phyloP scores from a whole-genome alignment of 23 red algal genomes.

The Gracilaria domingensis region DNA sequence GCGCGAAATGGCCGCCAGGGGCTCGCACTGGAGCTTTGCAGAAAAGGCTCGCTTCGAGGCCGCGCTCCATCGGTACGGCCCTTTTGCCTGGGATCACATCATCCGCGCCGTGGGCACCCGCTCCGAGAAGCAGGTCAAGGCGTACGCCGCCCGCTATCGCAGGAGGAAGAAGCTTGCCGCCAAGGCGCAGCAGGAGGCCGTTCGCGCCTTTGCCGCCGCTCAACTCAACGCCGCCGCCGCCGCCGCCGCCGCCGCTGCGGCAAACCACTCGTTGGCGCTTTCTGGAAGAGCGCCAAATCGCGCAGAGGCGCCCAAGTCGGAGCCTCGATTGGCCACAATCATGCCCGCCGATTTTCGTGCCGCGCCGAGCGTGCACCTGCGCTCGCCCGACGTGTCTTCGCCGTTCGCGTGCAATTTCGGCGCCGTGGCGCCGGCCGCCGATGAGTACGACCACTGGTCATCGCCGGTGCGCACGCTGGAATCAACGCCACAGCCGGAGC shows the following conservation, averaged over 20 bases:
- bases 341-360: constrained; percentile 17
- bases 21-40: constrained; percentile 60
- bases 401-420: neutral
- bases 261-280: neutral
- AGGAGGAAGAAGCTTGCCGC: constrained; percentile 62
- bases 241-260: constrained; percentile 21
- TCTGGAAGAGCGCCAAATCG: too few species aligned
- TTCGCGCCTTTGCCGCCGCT: constrained; percentile 12
- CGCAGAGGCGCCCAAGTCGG: neutral
- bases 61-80: constrained; percentile 55
- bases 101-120: constrained; percentile 59
- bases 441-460: too few species aligned
- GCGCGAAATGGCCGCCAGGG: constrained; percentile 58
- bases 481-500: too few species aligned
- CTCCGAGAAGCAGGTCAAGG: constrained; percentile 74
- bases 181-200: constrained; percentile 25
- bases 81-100: constrained; percentile 70
- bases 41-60: constrained; percentile 76
- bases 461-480: too few species aligned
- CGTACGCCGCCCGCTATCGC: constrained; percentile 66
- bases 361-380: neutral
- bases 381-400: neutral
- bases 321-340: neutral
- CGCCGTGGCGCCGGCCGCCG: too few species aligned
- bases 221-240: constrained; percentile 26